Conservation (phyloP, 805 yeast species). For the Barnettozyma californica region DNA sequence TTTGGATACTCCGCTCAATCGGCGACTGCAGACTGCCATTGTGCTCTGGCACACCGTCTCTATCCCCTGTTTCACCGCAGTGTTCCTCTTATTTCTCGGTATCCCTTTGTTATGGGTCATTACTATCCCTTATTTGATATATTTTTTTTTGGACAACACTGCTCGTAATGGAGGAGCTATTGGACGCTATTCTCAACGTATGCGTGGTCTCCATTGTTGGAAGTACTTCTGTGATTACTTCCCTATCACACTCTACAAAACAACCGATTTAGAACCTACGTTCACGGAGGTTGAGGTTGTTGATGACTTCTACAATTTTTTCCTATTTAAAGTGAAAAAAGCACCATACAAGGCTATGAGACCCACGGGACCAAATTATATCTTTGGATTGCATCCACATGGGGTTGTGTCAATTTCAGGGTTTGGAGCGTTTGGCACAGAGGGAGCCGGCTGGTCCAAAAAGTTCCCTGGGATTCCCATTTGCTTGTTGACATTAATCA, state of each 20-base stretch:
- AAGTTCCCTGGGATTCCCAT: slow-evolving; percentile 81
- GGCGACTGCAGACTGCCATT: slow-evolving; percentile 62
- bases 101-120: slow-evolving; percentile 64
- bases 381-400: slow-evolving; percentile 94
- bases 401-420: slow-evolving; percentile 93
- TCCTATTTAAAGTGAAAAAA: slow-evolving; percentile 16
- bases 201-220: slow-evolving; percentile 60
- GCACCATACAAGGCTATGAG: slow-evolving; percentile 27
- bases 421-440: slow-evolving; percentile 77
- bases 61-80: slow-evolving; percentile 50
- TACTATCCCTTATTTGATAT: slow-evolving; percentile 57
- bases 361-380: slow-evolving; percentile 64
- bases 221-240: slow-evolving; percentile 70
- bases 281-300: slow-evolving; percentile 35
- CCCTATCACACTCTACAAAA: slow-evolving; percentile 69
- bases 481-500: slow-evolving; percentile 72
- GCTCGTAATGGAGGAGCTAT: slow-evolving; percentile 71
- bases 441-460: slow-evolving; percentile 64
- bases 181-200: slow-evolving; percentile 47
- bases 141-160: slow-evolving; percentile 55
- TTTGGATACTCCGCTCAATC: slow-evolving; percentile 44
- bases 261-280: slow-evolving; percentile 70
- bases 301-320: slow-evolving; percentile 17
- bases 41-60: slow-evolving; percentile 72
- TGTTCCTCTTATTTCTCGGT: slow-evolving; percentile 55